Evolutionary conservation across 768 basidiomycete genomes (phyloP).

Genomic region (Boletus sp.): DNA sequence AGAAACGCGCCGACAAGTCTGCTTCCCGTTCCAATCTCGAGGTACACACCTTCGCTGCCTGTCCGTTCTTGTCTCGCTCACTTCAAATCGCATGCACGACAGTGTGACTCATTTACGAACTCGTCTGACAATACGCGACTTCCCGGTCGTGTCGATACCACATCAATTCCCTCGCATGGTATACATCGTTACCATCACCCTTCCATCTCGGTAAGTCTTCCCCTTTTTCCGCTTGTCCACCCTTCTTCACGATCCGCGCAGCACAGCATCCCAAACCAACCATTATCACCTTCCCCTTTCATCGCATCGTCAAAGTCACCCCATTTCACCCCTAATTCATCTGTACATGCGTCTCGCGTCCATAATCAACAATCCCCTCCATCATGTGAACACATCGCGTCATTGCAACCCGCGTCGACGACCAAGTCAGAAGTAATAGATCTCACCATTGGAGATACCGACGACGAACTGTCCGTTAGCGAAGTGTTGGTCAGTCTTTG

Average conservation of each 20-base stretch:
- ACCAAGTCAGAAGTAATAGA: conserved; percentile 16
- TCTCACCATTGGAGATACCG: conserved; percentile 23
- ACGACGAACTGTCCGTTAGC: conserved; percentile 13
- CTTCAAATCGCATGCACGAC: background rate
- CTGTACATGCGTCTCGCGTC: conserved; percentile 4
- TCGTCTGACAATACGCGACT: conserved; percentile 2
- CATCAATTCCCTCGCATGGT: background rate
- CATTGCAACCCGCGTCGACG: background rate
- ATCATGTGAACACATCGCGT: background rate
- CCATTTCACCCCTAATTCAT: conserved; percentile 1
- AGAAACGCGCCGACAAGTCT: conserved; percentile 9
- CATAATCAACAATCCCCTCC: conserved; percentile 1
- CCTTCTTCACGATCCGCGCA: conserved; percentile 6
- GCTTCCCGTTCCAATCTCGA: conserved; percentile 2
- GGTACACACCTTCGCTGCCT: conserved; percentile 6
- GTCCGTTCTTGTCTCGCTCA: conserved; percentile 1
- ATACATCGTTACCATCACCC: conserved; percentile 3
- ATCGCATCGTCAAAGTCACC: background rate
- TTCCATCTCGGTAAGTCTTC: conserved; percentile 14
- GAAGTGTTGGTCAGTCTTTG: conserved; percentile 19
- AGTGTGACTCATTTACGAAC: conserved; percentile 13
- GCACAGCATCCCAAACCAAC: background rate
- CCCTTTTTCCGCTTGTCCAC: background rate
- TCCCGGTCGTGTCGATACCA: conserved; percentile 8
- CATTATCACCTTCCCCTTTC: background rate